Percentiles rank a stretch among this genome's conserved stretches.
phyloP scores from a whole-genome alignment of 176 grass and related monocot species.

The Guadua angustifolia region DNA sequence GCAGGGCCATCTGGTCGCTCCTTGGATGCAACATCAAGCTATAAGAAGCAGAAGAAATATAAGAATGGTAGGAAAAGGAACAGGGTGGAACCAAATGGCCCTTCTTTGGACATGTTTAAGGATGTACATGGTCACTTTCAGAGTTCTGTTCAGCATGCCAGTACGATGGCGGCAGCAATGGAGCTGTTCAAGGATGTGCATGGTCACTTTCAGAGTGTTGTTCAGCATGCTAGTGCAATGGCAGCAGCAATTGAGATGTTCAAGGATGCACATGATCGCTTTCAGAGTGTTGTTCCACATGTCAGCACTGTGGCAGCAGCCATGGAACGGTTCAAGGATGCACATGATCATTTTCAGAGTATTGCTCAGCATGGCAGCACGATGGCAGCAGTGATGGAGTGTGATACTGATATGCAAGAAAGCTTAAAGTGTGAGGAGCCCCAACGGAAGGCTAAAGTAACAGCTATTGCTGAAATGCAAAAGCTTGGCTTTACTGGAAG shows the following conservation, averaged over 20 bases:
- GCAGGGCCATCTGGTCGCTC: slow-evolving; percentile 19
- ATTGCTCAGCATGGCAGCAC: not conserved
- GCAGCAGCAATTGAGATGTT: slow-evolving; percentile 48
- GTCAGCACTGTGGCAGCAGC: not conserved
- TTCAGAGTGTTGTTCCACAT: slow-evolving; percentile 38
- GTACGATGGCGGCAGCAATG: slow-evolving; percentile 41
- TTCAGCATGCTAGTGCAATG: slow-evolving; percentile 48
- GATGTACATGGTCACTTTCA: slow-evolving; percentile 42
- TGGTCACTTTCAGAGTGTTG: slow-evolving; percentile 37
- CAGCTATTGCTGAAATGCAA: slow-evolving; percentile 49
- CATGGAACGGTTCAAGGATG: slow-evolving; percentile 51
- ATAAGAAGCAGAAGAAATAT: slow-evolving; percentile 31
- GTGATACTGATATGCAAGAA: slow-evolving; percentile 36
- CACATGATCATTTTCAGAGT: slow-evolving; percentile 37
- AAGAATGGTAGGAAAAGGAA: slow-evolving; percentile 31
- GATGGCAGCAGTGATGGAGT: slow-evolving; percentile 4
- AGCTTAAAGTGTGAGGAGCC: slow-evolving; percentile 35
- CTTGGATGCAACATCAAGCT: slow-evolving; percentile 25
- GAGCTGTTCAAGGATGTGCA: slow-evolving; percentile 51
- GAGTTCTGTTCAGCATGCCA: slow-evolving; percentile 24
- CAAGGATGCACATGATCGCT: slow-evolving; percentile 34
- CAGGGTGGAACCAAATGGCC: slow-evolving; percentile 25
- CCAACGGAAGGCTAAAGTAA: slow-evolving; percentile 48
- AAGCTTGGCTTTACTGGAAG: slow-evolving; percentile 53
- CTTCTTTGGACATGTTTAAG: slow-evolving; percentile 15